Evolutionary conservation across 148 eudicot genomes (phyloP).

Genomic region (Silene conica): DNA sequence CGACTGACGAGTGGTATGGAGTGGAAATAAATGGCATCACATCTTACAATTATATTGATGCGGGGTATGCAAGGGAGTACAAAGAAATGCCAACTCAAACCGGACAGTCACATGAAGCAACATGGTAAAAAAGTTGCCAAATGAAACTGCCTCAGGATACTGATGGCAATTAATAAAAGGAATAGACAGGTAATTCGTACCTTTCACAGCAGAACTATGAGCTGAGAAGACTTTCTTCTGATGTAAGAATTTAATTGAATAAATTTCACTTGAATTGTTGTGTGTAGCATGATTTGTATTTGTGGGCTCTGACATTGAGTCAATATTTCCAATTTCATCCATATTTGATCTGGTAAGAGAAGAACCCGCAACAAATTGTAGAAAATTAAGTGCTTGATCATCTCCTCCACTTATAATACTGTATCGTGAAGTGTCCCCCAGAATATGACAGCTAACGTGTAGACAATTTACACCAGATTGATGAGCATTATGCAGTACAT

Average conservation of each 20-base stretch:
- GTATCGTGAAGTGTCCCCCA: conserved; percentile 30
- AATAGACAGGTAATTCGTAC: conserved; percentile 26
- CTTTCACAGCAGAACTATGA: conserved; percentile 95
- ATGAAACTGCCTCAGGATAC: not conserved
- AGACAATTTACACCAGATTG: conserved; percentile 97
- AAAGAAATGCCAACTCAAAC: not conserved
- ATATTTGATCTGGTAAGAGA: conserved; percentile 21
- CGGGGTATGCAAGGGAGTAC: not conserved
- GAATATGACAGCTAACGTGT: conserved; percentile 33
- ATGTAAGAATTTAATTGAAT: conserved; percentile 36
- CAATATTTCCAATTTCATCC: conserved; percentile 20
- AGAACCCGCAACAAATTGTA: conserved; percentile 44
- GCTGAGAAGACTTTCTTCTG: conserved; percentile 60
- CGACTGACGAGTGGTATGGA: not conserved
- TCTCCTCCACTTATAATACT: conserved; percentile 80
- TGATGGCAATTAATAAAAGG: not conserved
- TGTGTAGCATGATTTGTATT: conserved; percentile 11
- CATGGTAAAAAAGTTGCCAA: not conserved
- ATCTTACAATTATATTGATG: not conserved
- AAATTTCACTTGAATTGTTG: conserved; percentile 32
- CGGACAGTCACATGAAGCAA: not conserved
- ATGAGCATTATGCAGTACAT: conserved; percentile 60
- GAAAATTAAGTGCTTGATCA: conserved; percentile 77
- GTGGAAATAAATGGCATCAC: not conserved
- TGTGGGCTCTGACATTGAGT: conserved; percentile 15